Percentiles rank a stretch among this genome's conserved stretches.
These are phyloP conservation scores for Barbatosphaeria neglecta DNA, from an alignment of 495 filamentous ascomycete species.

Conservation along the genomic window DNA sequence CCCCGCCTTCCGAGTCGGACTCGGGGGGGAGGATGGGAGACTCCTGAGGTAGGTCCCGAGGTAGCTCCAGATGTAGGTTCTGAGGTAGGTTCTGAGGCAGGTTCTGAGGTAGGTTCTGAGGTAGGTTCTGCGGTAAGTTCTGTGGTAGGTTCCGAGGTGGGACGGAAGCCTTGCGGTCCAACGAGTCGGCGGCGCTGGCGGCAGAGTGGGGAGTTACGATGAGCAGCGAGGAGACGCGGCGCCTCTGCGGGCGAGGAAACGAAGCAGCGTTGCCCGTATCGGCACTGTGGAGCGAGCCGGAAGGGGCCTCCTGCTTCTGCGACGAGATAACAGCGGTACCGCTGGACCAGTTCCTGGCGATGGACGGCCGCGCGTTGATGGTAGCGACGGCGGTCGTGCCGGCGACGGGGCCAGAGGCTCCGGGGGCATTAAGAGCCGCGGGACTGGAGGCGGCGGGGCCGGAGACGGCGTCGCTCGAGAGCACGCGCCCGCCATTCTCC, in stretches of 20 bases:
- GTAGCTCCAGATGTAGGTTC: no score
- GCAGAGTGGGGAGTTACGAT: conserved; percentile 8
- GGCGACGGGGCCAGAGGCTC: no score
- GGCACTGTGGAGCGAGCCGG: neutral
- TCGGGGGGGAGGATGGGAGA: conserved; percentile 22
- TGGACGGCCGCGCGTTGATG: conserved; percentile 19
- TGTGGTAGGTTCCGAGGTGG: no score
- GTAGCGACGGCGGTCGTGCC: conserved; percentile 1
- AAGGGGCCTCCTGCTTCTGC: conserved; percentile 16
- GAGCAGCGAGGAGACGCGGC: conserved; percentile 20
- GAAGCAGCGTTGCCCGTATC: conserved; percentile 1
- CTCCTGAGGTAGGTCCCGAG: no score
- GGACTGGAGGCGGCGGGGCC: no score
- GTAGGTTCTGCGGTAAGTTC: no score
- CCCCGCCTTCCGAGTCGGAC: conserved; percentile 16
- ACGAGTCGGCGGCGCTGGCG: conserved; percentile 10
- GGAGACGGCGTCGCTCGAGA: no score
- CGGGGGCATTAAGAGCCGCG: conserved; percentile 12
- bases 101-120: no score
- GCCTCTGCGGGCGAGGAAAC: conserved; percentile 12
- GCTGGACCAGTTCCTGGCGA: conserved; percentile 49
- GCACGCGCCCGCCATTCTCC: conserved; percentile 29
- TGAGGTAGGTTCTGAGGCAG: no score
- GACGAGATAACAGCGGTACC: conserved; percentile 40
- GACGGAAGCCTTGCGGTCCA: no score